Percentiles rank a stretch among this genome's conserved stretches.
These are phyloP conservation scores for Metschnikowia lochheadii DNA, from an alignment of 805 yeast species.

Conservation along the genomic window DNA sequence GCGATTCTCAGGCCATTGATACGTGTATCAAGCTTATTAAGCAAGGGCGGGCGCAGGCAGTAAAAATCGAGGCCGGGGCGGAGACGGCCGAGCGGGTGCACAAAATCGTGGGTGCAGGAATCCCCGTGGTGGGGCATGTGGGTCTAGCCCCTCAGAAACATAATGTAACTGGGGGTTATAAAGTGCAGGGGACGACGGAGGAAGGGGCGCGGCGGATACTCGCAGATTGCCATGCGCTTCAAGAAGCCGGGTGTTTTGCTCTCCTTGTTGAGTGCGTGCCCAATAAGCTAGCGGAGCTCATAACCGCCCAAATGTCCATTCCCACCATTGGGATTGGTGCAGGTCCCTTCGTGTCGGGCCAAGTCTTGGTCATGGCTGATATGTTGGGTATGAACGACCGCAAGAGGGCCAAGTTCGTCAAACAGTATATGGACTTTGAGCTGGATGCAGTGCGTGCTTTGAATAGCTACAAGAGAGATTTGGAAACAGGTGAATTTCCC, in stretches of 20 bases:
- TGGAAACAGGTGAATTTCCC: slow-evolving; percentile 57
- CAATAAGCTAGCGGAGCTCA: slow-evolving; percentile 55
- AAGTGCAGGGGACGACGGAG: slow-evolving; percentile 70
- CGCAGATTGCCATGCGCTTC: slow-evolving; percentile 65
- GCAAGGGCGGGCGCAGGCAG: slow-evolving; percentile 58
- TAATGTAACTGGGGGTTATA: slow-evolving; percentile 78
- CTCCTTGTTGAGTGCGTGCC: slow-evolving; percentile 87
- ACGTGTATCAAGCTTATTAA: slow-evolving; percentile 53
- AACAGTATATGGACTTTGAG: slow-evolving; percentile 55
- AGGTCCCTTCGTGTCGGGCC: slow-evolving; percentile 79
- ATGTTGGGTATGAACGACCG: slow-evolving; percentile 66
- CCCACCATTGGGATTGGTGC: slow-evolving; percentile 98
- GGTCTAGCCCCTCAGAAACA: slow-evolving; percentile 91
- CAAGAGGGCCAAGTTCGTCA: slow-evolving; percentile 62
- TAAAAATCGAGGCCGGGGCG: slow-evolving; percentile 81
- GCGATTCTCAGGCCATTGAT: slow-evolving; percentile 57
- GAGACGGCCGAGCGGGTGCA: slow-evolving; percentile 50
- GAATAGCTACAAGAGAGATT: slow-evolving; percentile 54
- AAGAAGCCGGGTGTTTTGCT: slow-evolving; percentile 72
- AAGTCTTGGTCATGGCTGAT: slow-evolving; percentile 85
- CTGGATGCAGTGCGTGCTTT: slow-evolving; percentile 49
- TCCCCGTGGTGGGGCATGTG: slow-evolving; percentile 87
- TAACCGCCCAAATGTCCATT: slow-evolving; percentile 55
- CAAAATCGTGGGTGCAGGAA: slow-evolving; percentile 61
- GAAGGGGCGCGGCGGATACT: slow-evolving; percentile 52